phyloP scores from a whole-genome alignment of 179 eudicot genomes.

The Amaranthus tricolor region DNA sequence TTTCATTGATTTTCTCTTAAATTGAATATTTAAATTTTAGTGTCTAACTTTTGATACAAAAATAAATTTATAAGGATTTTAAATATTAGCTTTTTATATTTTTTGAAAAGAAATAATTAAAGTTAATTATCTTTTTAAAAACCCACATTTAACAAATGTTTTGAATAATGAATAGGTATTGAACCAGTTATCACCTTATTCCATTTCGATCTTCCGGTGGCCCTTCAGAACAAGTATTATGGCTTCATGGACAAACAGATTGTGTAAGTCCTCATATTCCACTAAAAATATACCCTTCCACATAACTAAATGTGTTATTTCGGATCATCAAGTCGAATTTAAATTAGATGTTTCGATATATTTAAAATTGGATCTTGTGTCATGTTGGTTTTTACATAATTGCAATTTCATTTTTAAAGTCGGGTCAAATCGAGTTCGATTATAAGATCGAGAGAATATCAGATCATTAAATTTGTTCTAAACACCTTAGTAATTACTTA shows the following conservation, averaged over 20 bases:
- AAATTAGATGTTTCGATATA: too few species aligned
- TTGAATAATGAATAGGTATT: neutral
- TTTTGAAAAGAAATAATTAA: neutral
- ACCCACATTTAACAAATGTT: neutral
- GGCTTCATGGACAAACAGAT: constrained; percentile 12
- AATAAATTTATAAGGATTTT: neutral
- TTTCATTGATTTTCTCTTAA: neutral
- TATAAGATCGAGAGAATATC: too few species aligned
- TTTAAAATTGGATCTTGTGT: too few species aligned
- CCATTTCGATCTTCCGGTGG: constrained; percentile 19
- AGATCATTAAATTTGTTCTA: too few species aligned
- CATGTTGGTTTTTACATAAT: too few species aligned
- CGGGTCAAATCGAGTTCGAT: too few species aligned
- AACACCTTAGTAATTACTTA: too few species aligned
- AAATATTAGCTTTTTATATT: neutral
- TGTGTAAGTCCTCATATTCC: neutral
- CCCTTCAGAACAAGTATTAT: neutral
- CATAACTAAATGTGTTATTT: neutral
- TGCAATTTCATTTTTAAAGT: too few species aligned
- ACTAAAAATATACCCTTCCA: neutral
- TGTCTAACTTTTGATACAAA: neutral
- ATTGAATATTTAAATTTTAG: too few species aligned
- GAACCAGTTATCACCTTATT: constrained; percentile 13
- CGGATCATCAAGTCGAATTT: neutral
- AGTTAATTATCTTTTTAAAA: too few species aligned